A percentile compares a stretch with the other conserved stretches of the same genome.
phyloP scores from a whole-genome alignment of 108 stramenopile genomes.

The Nannochloropsis salina region DNA sequence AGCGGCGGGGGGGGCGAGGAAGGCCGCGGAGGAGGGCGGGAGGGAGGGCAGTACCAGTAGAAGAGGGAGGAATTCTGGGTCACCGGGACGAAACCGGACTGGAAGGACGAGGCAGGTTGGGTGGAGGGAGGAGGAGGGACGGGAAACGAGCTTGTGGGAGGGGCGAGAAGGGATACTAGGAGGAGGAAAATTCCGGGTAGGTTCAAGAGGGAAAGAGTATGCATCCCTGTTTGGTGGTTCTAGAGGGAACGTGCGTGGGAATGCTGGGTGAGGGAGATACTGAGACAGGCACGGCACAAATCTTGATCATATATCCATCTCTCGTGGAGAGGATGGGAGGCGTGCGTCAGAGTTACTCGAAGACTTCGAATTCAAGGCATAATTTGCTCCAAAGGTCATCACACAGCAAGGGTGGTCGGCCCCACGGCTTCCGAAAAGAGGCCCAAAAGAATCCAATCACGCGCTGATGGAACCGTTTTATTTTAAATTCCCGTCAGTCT shows the following conservation, averaged over 20 bases:
- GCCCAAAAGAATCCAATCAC: too few species aligned
- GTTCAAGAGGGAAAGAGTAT: background rate
- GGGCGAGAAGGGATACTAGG: background rate
- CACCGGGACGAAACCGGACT: background rate
- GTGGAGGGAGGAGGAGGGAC: background rate
- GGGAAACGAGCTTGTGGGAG: background rate
- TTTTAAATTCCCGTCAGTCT: too few species aligned
- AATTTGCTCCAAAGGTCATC: too few species aligned
- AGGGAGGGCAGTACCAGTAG: constrained; percentile 11
- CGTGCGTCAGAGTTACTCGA: too few species aligned
- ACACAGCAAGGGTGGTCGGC: too few species aligned
- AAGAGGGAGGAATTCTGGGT: background rate
- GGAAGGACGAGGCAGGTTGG: background rate
- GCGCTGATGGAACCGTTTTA: too few species aligned
- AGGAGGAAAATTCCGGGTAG: too few species aligned
- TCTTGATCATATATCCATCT: too few species aligned
- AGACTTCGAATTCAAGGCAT: too few species aligned
- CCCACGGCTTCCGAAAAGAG: too few species aligned
- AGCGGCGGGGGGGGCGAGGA: background rate
- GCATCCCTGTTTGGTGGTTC: background rate
- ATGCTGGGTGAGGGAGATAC: background rate
- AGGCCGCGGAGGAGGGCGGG: background rate
- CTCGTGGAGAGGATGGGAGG: too few species aligned
- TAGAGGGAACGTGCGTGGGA: background rate
- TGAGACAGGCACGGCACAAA: too few species aligned